Percentiles rank a stretch among this genome's conserved stretches.
Evolutionary conservation across 192 early-diverging fungal species (phyloP).

Genomic region (Thoreauomyces humboldtii): DNA sequence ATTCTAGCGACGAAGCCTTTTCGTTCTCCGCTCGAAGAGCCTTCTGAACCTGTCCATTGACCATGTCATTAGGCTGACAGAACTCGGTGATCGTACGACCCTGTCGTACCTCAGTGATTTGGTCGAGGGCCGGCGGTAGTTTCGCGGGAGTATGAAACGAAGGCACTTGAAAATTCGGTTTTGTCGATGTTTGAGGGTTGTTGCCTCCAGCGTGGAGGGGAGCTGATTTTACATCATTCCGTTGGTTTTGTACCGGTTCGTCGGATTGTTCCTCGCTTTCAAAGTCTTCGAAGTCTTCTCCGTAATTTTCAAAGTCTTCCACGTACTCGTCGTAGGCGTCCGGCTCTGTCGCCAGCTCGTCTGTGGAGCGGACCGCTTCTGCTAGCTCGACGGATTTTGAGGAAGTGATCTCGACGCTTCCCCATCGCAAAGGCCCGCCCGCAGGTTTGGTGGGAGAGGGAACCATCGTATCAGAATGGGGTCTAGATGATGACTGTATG

Average conservation of each 20-base stretch:
- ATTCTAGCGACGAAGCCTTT: constrained; percentile 34
- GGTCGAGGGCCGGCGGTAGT: background rate
- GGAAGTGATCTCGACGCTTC: background rate
- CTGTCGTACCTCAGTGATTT: constrained; percentile 14
- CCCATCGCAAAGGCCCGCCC: background rate
- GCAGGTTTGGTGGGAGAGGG: too few species aligned
- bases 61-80: too few species aligned
- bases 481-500: too few species aligned
- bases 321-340: constrained; percentile 28
- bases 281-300: constrained; percentile 46
- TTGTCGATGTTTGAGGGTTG: too few species aligned
- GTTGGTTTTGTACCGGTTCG: too few species aligned
- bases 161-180: too few species aligned
- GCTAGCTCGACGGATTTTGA: background rate
- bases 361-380: background rate
- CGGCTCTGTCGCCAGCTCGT: too few species aligned
- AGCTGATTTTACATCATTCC: too few species aligned
- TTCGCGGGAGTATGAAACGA: background rate
- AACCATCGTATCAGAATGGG: too few species aligned
- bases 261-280: background rate
- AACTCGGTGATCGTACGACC: too few species aligned
- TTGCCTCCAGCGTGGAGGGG: too few species aligned
- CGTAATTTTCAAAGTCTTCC: constrained; percentile 48
- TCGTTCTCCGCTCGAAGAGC: constrained; percentile 47
- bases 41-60: constrained; percentile 41